Base-by-base conservation (phyloP, 495 filamentous ascomycete genomes). In the Pyrenula aspistea region DNA sequence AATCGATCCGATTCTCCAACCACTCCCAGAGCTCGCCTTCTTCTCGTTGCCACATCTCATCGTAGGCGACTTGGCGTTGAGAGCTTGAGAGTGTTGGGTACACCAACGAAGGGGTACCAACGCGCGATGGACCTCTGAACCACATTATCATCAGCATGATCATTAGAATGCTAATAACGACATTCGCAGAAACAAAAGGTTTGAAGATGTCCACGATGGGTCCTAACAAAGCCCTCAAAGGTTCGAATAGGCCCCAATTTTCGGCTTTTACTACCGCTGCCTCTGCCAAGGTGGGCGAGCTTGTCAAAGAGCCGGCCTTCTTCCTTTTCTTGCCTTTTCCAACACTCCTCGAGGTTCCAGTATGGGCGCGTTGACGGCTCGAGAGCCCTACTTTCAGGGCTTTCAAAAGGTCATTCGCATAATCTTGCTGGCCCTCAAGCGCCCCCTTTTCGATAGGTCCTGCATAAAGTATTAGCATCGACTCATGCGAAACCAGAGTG, bases 381-480 rank as follows among this genome's bases (percentile, higher is more conserved):
- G 81, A 78, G 51, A 96, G 80, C 36, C 85, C 86, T 15, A 75
- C 72, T 62, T 85, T 88, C n/a, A 97, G 73, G 31, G 82, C 72
- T 10, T 83, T 79, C 50, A 88, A 75, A 1, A 97, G 68, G 55
- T 90, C 86, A 63, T 83, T 88, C 54, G 83, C 84, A 65, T 94
- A 95, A 24, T 83, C 70, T 1, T 74, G 76, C 67, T 99, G 93
- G 24, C 93, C 93, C 55, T 96, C 91, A 60, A 87, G 91, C 10
- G 91, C 89, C 55, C 89, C 91, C 67, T 94, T 95, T 68, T 98
- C 93, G 63, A 98, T 98, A 22, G 93, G 87, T 54, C 88, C 91
- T 86, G 60, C 51, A 51, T 23, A 42, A 76, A 36, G 23, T 3
- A 54, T 73, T 59, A 70, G 65, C 36, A 25, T 56, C 19, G 36